Evolutionary conservation across 2,329 filamentous ascomycete genomes (phyloP), one percentile per base, ranked within the genome.

Genomic region (Penicillium sp.): DNA sequence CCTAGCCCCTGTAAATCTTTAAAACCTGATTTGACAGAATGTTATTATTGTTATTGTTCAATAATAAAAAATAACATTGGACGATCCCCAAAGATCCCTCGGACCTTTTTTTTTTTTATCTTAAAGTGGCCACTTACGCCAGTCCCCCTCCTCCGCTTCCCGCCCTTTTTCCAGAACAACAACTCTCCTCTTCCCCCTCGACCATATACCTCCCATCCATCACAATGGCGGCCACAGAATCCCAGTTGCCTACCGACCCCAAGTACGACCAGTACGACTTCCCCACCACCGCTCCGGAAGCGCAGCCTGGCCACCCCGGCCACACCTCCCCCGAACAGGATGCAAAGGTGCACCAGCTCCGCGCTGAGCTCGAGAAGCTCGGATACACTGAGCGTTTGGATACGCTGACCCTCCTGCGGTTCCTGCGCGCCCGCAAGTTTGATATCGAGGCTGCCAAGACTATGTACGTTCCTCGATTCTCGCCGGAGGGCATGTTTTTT

Each of bases 181-280:
- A 38, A 49, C 49, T 58, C 42, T 31, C 49, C 27, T 55, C 53
- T 52, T 42, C 48, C 42, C 50, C 29, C 49, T 58, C 38, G 27
- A 52, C 29, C 55, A 57, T 52, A 51, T 54, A 50, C 53, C 50
- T 49, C 55, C 45, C 53, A 57, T 58, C 58, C 53, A 56, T 55
- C 65, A 73, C 48, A 64, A 76, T 71, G 70, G 68, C 68, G 45
- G 60, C 69, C 45, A 52, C 65, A 55, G 66, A 71, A 35, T 70
- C 73, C 56, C 70, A 73, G 53, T 65, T 76, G 66, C 75, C 80
- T 66, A 78, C 91, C 69, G 88, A 96, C 78, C 83, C 90, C 75
- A 97, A 96, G 81, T 96, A 97, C 82, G 94, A 97, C 80, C 77
- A 96, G 81, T 97, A 94, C 78, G 93, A 97, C 78, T 97, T 86